Evolutionary conservation across 805 yeast species (phyloP), one percentile per base, ranked within the genome.

Genomic region (Sugiyamaella marilandica): DNA sequence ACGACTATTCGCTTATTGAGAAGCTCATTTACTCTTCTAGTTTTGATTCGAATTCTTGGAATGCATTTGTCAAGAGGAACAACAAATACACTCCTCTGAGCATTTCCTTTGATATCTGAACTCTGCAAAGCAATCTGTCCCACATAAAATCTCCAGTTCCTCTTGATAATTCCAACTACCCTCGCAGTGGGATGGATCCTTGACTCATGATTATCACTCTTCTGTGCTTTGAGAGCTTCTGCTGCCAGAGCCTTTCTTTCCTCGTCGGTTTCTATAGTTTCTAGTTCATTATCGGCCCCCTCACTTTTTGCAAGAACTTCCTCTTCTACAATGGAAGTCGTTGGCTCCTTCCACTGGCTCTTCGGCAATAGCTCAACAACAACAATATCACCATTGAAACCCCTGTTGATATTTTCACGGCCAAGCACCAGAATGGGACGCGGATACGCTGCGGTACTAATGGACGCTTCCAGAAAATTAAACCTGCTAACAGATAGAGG

Each of bases 61-160:
- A 94, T 77, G 10, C 88, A 81, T 63, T 82, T 82, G 68, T 94
- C 98, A 94, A 94, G 84, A 54, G 95, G 78, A 47, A 86, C 76
- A 19, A 94, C 95, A 62, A 94, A 84, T 51, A 94, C 92, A 45
- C 81, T 80, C 63, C 85, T 84, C 16, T 87, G 77, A 8, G 95
- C 81, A 59, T 85, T 83, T 13, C 87, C 79, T 49, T 80, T 81
- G 50, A 55, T 44, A 37, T 59, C 29, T 39, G 48, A 36, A 4
- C 66, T 68, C 35, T 83, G 77, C 41, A 89, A 85, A 1, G 92
- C 84, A 56, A 94, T 77, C 68, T 91, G 97, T 11, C 99, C 99
- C 36, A 94, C 99, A 65, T 91, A 94, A 59, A 84, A 83, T 67
- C 99, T 80, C 99, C 99, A 94, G 56, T 92, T 87, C 70, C 99